A percentile compares a stretch with the other conserved stretches of the same genome.
Evolutionary conservation across 1,284 basidiomycete genomes (phyloP).

Genomic region (Exobasidium cylindrosporum): DNA sequence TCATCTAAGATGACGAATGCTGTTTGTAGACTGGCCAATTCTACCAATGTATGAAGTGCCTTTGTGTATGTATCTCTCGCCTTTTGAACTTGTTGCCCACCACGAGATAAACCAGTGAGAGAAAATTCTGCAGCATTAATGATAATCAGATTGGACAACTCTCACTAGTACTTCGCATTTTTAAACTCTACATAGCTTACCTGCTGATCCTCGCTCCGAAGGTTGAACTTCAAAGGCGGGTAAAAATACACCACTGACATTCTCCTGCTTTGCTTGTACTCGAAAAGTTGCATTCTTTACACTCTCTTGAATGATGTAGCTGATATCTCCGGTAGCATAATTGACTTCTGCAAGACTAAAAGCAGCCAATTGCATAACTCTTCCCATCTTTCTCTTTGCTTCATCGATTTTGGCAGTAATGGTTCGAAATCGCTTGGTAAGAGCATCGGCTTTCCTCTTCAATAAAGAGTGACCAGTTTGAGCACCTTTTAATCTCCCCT

Average conservation of each 20-base stretch:
- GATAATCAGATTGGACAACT: neutral
- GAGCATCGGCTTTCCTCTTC: slow-evolving; percentile 94
- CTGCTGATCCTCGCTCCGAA: slow-evolving; percentile 4
- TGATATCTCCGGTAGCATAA: slow-evolving; percentile 88
- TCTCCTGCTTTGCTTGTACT: slow-evolving; percentile 94
- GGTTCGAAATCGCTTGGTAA: slow-evolving; percentile 81
- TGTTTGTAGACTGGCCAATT: slow-evolving; percentile 86
- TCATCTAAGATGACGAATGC: slow-evolving; percentile 99
- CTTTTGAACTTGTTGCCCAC: slow-evolving; percentile 91
- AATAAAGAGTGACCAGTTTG: slow-evolving; percentile 95
- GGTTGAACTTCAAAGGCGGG: slow-evolving; percentile 71
- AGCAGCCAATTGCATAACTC: slow-evolving; percentile 95
- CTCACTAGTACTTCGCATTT: no score
- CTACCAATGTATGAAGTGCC: slow-evolving; percentile 92
- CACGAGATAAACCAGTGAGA: slow-evolving; percentile 92
- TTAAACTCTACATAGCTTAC: neutral
- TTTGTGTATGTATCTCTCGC: slow-evolving; percentile 95
- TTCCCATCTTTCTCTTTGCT: slow-evolving; percentile 98
- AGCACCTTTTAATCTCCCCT: slow-evolving; percentile 87
- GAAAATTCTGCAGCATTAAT: slow-evolving; percentile 71
- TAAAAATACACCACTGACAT: slow-evolving; percentile 95
- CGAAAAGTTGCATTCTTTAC: slow-evolving; percentile 75
- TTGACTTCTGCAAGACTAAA: slow-evolving; percentile 98
- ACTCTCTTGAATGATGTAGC: slow-evolving; percentile 66
- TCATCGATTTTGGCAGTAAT: slow-evolving; percentile 68